These are phyloP conservation scores for Patellifolia procumbens DNA, from an alignment of 179 eudicot genomes.

Conservation along the genomic window DNA sequence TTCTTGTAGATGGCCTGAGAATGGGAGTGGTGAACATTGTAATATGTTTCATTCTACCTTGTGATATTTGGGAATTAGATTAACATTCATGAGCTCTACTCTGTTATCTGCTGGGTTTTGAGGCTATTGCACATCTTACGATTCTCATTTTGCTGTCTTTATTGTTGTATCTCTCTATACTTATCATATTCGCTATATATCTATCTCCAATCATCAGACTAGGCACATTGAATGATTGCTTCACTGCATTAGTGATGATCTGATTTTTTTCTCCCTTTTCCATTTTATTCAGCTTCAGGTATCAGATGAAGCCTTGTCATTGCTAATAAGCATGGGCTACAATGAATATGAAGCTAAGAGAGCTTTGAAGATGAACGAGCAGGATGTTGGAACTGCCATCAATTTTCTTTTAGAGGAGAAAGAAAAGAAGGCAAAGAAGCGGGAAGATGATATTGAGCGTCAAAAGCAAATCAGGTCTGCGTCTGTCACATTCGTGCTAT, in stretches of 20 bases:
- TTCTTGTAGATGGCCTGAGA: background rate
- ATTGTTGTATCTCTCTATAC: background rate
- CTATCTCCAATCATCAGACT: too few relatives aligned
- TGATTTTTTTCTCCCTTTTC: constrained; percentile 15
- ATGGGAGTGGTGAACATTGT: background rate
- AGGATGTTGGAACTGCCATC: constrained; percentile 67
- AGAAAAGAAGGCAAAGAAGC: constrained; percentile 51
- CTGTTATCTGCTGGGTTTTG: background rate
- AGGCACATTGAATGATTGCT: constrained; percentile 7
- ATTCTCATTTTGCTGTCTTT: background rate
- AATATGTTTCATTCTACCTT: background rate
- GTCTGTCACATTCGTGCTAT: background rate
- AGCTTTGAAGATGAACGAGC: constrained; percentile 80
- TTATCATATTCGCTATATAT: background rate
- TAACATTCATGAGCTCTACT: background rate
- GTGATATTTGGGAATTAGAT: background rate
- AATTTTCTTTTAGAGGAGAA: constrained; percentile 76
- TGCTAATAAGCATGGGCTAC: constrained; percentile 86
- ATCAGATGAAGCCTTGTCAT: constrained; percentile 78
- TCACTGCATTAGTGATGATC: background rate
- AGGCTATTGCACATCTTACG: background rate
- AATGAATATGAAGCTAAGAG: constrained; percentile 68
- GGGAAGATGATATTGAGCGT: constrained; percentile 58
- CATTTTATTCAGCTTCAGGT: constrained; percentile 75
- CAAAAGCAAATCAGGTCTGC: constrained; percentile 62